Evolutionary conservation across 2,329 filamentous ascomycete species (phyloP).

Genomic region (Fusarium compactum): DNA sequence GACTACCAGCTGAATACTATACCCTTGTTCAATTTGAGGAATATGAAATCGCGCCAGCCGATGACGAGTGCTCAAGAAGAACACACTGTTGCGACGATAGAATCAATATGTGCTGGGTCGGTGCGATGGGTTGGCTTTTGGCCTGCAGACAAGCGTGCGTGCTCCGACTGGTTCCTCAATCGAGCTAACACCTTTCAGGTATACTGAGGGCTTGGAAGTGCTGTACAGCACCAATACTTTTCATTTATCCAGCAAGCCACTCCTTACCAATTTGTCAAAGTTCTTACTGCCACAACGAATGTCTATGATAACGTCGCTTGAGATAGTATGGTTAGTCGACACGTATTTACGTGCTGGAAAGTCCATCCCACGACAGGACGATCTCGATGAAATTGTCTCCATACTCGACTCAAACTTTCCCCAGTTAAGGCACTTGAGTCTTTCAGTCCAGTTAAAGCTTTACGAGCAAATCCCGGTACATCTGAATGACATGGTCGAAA

Average conservation of each 20-base stretch:
- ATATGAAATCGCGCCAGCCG: background rate
- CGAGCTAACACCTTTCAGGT: too few relatives aligned
- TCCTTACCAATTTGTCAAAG: rapidly evolving
- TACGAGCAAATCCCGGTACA: background rate
- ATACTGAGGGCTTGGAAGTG: background rate
- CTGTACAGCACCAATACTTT: background rate
- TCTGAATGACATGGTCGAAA: background rate
- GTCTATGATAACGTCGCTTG: background rate
- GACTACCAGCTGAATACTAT: rapidly evolving
- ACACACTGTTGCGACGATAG: rapidly evolving
- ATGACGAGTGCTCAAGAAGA: background rate
- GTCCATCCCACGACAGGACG: background rate
- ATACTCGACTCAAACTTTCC: background rate
- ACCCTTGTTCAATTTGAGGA: background rate
- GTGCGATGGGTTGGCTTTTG: background rate
- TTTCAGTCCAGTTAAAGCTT: background rate
- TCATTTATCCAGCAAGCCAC: background rate
- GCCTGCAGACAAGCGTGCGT: background rate
- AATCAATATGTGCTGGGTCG: background rate
- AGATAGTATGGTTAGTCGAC: background rate
- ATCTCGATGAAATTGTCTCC: background rate
- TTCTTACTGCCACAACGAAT: background rate
- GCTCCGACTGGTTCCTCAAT: too few relatives aligned
- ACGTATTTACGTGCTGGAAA: background rate
- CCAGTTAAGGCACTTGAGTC: background rate